Evolutionary conservation across 805 yeast species (phyloP).

Genomic region (Hanseniaspora mollemarum): DNA sequence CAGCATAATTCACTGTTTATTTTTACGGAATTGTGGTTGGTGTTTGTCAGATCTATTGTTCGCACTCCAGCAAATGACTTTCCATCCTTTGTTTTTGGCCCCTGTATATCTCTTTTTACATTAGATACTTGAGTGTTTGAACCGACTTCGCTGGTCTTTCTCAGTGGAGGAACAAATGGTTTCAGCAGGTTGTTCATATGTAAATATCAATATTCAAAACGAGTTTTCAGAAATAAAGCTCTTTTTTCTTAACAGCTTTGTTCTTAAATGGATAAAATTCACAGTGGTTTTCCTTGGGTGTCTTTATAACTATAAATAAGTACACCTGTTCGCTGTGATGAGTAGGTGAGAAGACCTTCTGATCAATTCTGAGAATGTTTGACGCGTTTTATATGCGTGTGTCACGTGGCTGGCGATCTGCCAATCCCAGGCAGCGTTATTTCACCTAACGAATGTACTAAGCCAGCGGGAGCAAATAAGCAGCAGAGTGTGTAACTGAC

Average conservation of each 20-base stretch:
- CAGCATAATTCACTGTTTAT: constrained; percentile 18
- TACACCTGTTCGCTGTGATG: too few relatives aligned
- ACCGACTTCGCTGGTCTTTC: background rate
- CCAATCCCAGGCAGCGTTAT: too few relatives aligned
- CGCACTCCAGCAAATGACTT: background rate
- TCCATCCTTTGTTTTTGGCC: background rate
- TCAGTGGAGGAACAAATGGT: constrained; percentile 14
- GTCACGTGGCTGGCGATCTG: too few relatives aligned
- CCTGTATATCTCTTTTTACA: background rate
- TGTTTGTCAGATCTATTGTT: background rate
- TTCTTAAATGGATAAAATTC: too few relatives aligned
- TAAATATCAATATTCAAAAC: background rate
- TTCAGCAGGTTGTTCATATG: background rate
- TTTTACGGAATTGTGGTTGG: too few relatives aligned
- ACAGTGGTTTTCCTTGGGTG: background rate
- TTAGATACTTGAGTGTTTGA: background rate
- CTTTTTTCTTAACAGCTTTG: background rate
- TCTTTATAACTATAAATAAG: too few relatives aligned
- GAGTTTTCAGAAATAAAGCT: background rate
- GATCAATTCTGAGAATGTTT: too few relatives aligned
- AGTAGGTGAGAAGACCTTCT: too few relatives aligned
- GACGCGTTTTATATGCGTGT: too few relatives aligned
- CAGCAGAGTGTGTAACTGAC: too few relatives aligned
- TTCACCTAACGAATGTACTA: too few relatives aligned
- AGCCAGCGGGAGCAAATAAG: too few relatives aligned